Percentiles rank a stretch among this genome's conserved stretches.
Evolutionary conservation across 2,329 filamentous ascomycete species (phyloP).

Genomic region (Penicillium paneum): DNA sequence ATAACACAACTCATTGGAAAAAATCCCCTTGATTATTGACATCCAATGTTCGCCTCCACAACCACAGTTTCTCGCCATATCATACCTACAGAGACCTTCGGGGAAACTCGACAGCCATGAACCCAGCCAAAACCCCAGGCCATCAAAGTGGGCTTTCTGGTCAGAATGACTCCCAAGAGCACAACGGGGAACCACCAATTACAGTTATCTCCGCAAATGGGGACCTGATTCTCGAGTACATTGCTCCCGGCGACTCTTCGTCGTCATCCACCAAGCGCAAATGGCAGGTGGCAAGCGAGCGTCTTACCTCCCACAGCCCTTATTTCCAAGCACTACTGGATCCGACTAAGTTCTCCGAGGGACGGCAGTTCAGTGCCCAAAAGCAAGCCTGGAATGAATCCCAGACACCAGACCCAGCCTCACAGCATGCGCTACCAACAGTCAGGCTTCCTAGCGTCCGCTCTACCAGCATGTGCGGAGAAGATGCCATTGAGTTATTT

Average conservation of each 20-base stretch:
- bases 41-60: not conserved
- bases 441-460: constrained; percentile 28
- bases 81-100: not conserved
- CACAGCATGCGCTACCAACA: constrained; percentile 21
- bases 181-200: not conserved
- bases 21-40: not conserved
- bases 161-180: not conserved
- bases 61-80: not conserved
- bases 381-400: constrained; percentile 16
- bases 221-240: constrained; percentile 39
- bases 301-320: constrained; percentile 33
- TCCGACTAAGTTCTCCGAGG: constrained; percentile 43
- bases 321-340: constrained; percentile 44
- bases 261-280: constrained; percentile 12
- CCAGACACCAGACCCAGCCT: not conserved
- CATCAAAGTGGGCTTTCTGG: not conserved
- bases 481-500: constrained; percentile 36
- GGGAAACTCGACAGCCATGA: not conserved
- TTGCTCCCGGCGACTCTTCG: constrained; percentile 1
- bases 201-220: constrained; percentile 30
- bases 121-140: not conserved
- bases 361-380: constrained; percentile 32
- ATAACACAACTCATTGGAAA: not conserved
- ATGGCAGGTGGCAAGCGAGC: constrained; percentile 36
- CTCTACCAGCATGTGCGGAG: constrained; percentile 26